A percentile compares a stretch with the other conserved stretches of the same genome.
These are phyloP conservation scores for Russula vinacea DNA, from an alignment of 768 basidiomycete species.

Conservation along the genomic window DNA sequence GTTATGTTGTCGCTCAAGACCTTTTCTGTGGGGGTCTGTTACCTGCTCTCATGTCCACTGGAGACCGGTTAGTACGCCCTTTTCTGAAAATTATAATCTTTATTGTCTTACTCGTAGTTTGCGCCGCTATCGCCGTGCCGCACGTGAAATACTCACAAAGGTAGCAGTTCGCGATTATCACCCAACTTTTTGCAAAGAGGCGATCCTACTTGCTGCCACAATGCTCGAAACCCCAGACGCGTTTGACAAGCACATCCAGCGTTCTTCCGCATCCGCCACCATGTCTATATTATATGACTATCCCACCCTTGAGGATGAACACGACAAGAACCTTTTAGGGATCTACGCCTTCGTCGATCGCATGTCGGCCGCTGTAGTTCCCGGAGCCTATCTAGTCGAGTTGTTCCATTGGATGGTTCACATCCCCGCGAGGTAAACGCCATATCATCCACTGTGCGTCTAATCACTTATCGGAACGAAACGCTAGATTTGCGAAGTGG, in stretches of 20 bases:
- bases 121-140: constrained; percentile 19
- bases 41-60: constrained; percentile 31
- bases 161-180: neutral
- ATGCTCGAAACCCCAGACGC: neutral
- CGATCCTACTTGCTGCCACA: neutral
- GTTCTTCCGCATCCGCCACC: constrained; percentile 1
- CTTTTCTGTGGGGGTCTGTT: constrained; percentile 36
- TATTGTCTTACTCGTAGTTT: constrained; percentile 5
- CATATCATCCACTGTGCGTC: neutral
- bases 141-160: constrained; percentile 15
- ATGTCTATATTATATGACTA: constrained; percentile 10
- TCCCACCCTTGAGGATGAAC: constrained; percentile 4
- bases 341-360: constrained; percentile 1
- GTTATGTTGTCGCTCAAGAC: constrained; percentile 36
- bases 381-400: constrained; percentile 29
- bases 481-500: constrained; percentile 12
- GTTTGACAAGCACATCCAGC: constrained; percentile 6
- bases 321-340: constrained; percentile 8
- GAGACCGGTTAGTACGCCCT: constrained; percentile 28
- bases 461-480: neutral
- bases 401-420: constrained; percentile 28
- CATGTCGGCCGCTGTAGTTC: constrained; percentile 8
- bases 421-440: neutral
- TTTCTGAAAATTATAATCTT: neutral
- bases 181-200: constrained; percentile 10